Evolutionary conservation across 1,284 basidiomycete species (phyloP).

Genomic region (Mixia osmundae): DNA sequence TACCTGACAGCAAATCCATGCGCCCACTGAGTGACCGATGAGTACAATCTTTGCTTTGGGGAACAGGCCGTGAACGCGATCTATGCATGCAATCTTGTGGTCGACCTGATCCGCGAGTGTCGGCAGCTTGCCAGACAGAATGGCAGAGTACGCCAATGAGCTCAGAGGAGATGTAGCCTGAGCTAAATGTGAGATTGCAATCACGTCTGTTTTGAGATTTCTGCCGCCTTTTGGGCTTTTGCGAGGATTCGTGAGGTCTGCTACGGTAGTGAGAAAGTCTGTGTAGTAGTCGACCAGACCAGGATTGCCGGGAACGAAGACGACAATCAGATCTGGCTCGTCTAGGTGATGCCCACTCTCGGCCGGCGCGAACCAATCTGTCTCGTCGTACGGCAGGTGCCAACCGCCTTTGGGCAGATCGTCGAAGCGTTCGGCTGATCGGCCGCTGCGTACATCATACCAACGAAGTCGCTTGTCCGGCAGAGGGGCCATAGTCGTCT

Average conservation of each 20-base stretch:
- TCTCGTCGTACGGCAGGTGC: too few relatives aligned
- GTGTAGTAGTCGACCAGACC: constrained; percentile 6
- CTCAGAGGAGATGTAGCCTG: constrained; percentile 2
- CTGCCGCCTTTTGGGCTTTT: too few relatives aligned
- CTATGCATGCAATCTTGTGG: constrained; percentile 4
- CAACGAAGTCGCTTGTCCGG: too few relatives aligned
- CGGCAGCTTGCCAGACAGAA: neutral
- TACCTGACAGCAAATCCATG: constrained; percentile 5
- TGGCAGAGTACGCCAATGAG: neutral
- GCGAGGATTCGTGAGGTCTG: neutral
- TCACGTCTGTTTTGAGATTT: too few relatives aligned
- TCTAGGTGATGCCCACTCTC: too few relatives aligned
- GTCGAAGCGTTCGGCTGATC: too few relatives aligned
- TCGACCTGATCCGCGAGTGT: constrained; percentile 4
- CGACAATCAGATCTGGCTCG: too few relatives aligned
- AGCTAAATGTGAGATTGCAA: constrained; percentile 3
- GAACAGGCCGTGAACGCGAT: constrained; percentile 1
- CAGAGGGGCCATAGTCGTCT: too few relatives aligned
- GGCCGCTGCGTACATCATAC: too few relatives aligned
- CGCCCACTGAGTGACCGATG: constrained; percentile 7
- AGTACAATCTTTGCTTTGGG: constrained; percentile 2
- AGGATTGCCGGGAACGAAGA: too few relatives aligned
- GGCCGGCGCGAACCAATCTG: too few relatives aligned
- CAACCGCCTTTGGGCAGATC: too few relatives aligned
- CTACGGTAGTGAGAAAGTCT: constrained; percentile 3